Conservation (phyloP, 116 monocot genomes). For the Posidonia oceanica region DNA sequence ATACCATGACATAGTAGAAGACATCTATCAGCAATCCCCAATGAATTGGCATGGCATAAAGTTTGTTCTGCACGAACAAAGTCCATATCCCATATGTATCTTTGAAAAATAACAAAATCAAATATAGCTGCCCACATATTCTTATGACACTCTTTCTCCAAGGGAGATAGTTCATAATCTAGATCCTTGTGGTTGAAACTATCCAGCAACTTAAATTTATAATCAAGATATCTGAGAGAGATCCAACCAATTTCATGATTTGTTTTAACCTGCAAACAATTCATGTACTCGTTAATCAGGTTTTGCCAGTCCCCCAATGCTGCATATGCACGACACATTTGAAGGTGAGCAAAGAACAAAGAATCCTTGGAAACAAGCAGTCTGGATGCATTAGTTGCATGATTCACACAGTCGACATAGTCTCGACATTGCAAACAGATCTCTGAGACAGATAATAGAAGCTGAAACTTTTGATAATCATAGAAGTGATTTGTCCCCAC, state of each 20-base stretch:
- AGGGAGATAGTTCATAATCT: slow-evolving; percentile 17
- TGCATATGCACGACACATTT: slow-evolving; percentile 78
- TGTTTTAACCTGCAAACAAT: slow-evolving; percentile 56
- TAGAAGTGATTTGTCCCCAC: slow-evolving; percentile 8
- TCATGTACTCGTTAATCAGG: slow-evolving; percentile 40
- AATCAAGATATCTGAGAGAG: slow-evolving; percentile 65
- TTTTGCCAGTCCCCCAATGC: slow-evolving; percentile 32
- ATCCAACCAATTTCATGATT: slow-evolving; percentile 60
- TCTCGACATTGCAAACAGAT: slow-evolving; percentile 64
- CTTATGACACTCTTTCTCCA: slow-evolving; percentile 19
- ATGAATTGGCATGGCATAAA: slow-evolving; percentile 35
- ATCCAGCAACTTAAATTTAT: slow-evolving; percentile 38
- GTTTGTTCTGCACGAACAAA: slow-evolving; percentile 56
- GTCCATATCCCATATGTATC: slow-evolving; percentile 45
- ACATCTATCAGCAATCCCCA: slow-evolving; percentile 49
- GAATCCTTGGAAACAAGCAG: slow-evolving; percentile 16
- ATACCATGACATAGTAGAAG: slow-evolving; percentile 84
- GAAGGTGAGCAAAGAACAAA: slow-evolving; percentile 69
- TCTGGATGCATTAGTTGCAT: slow-evolving; percentile 37
- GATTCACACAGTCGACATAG: slow-evolving; percentile 23
- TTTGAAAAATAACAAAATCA: slow-evolving; percentile 43
- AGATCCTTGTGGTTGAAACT: slow-evolving; percentile 19
- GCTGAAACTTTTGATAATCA: slow-evolving; percentile 43
- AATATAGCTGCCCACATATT: slow-evolving; percentile 51
- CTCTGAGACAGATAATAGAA: slow-evolving; percentile 75